Percentiles rank a stretch among this genome's conserved stretches.
These are phyloP conservation scores for Metschnikowia chrysomelidarum DNA, from an alignment of 805 yeast genomes.

Conservation along the genomic window DNA sequence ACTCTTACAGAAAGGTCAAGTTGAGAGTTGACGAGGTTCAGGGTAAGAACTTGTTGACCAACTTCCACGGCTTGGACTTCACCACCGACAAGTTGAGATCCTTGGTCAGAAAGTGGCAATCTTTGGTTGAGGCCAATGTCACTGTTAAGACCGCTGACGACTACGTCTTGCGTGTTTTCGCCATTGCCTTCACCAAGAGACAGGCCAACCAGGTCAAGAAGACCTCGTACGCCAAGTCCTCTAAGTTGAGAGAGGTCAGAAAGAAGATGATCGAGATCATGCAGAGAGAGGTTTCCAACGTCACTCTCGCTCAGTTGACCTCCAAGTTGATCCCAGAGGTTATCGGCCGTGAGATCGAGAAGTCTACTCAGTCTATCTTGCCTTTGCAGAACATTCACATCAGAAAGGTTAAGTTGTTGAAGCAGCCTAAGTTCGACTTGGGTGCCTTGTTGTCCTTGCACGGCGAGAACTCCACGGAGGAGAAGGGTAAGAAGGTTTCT, in stretches of 20 bases:
- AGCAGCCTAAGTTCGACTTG: slow-evolving; percentile 98
- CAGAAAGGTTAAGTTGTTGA: slow-evolving; percentile 97
- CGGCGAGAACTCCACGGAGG: slow-evolving; percentile 89
- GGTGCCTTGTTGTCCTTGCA: slow-evolving; percentile 95
- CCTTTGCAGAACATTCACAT: slow-evolving; percentile 98
- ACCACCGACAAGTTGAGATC: slow-evolving; percentile 97
- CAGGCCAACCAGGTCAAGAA: slow-evolving; percentile 95
- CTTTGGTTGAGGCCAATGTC: slow-evolving; percentile 96
- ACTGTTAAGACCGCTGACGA: slow-evolving; percentile 98
- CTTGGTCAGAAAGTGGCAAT: slow-evolving; percentile 98
- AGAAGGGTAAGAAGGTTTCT: slow-evolving; percentile 98
- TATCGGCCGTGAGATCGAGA: slow-evolving; percentile 97
- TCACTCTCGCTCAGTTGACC: slow-evolving; percentile 94
- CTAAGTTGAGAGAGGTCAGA: slow-evolving; percentile 96
- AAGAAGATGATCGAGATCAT: slow-evolving; percentile 95
- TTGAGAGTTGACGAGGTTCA: slow-evolving; percentile 99
- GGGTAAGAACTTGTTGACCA: slow-evolving; percentile 97
- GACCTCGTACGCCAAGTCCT: slow-evolving; percentile 96
- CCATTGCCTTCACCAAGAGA: slow-evolving; percentile 98
- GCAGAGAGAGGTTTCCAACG: slow-evolving; percentile 93
- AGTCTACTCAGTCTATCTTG: slow-evolving; percentile 90
- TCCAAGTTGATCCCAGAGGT: slow-evolving; percentile 98
- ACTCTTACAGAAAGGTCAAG: slow-evolving; percentile 95
- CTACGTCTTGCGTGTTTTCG: slow-evolving; percentile 93
- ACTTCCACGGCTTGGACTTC: slow-evolving; percentile 99